phyloP scores from a whole-genome alignment of 2,329 filamentous ascomycete genomes.

The Diaporthe longicolla region DNA sequence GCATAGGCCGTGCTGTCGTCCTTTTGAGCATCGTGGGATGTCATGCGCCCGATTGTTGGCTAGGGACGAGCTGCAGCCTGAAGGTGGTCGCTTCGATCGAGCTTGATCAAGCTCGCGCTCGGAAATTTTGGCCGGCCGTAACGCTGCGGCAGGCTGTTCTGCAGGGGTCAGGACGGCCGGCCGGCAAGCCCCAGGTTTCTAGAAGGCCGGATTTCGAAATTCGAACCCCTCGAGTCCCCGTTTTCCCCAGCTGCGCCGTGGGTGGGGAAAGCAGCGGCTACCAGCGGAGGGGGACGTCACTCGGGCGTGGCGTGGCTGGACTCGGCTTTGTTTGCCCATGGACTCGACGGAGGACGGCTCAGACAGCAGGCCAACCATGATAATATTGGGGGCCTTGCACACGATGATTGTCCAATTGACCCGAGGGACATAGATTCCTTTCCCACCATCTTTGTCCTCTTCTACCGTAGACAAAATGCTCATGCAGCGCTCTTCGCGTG shows the following conservation, averaged over 20 bases:
- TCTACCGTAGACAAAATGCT: constrained; percentile 61
- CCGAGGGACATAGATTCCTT: constrained; percentile 20
- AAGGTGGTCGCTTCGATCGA: not conserved
- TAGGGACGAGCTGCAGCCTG: not conserved
- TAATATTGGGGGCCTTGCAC: constrained; percentile 19
- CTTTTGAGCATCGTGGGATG: constrained; percentile 35
- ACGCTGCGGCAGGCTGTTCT: not conserved
- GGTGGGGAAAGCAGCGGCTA: constrained; percentile 45
- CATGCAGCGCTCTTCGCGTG: constrained; percentile 65
- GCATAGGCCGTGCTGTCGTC: constrained; percentile 11
- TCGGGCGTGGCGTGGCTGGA: constrained; percentile 35
- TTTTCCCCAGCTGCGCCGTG: too few species aligned
- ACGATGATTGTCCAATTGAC: constrained; percentile 1
- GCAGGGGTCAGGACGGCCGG: constrained; percentile 31
- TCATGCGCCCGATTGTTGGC: not conserved
- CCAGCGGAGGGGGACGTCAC: constrained; percentile 39
- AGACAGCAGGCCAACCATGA: constrained; percentile 21
- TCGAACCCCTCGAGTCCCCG: too few species aligned
- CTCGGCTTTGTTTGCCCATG: constrained; percentile 33
- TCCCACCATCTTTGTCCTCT: not conserved
- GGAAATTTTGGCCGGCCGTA: constrained; percentile 37
- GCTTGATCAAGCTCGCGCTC: not conserved
- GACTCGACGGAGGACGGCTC: constrained; percentile 25
- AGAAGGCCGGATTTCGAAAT: not conserved
- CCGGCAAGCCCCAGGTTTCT: constrained; percentile 37